A percentile compares a stretch with the other conserved stretches of the same genome.
Evolutionary conservation across 148 eudicot species (phyloP).

Genomic region (Amaranthus palmeri): DNA sequence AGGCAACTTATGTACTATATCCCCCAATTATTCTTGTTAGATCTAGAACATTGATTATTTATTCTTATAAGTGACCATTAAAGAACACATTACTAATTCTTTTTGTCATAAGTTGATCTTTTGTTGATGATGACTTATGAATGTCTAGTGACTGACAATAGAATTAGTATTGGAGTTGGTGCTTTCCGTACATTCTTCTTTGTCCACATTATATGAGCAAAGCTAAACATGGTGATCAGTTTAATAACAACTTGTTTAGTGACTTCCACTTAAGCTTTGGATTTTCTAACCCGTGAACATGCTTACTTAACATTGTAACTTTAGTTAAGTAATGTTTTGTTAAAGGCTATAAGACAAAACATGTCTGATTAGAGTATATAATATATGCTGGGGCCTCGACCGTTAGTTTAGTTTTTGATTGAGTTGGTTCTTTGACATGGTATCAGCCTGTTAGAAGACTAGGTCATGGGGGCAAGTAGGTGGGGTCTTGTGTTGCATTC

Average conservation of each 20-base stretch:
- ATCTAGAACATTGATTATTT: background rate
- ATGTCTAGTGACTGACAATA: constrained; percentile 12
- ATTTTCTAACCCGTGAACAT: constrained; percentile 19
- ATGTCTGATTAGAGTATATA: background rate
- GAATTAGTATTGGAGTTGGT: constrained; percentile 21
- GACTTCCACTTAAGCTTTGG: constrained; percentile 21
- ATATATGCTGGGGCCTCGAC: too few relatives aligned
- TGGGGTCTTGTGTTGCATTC: too few relatives aligned
- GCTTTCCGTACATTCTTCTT: constrained; percentile 21
- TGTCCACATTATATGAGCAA: too few relatives aligned
- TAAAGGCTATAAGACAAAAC: constrained; percentile 8
- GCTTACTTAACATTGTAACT: background rate
- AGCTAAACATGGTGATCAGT: background rate
- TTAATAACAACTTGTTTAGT: constrained; percentile 23
- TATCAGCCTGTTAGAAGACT: too few relatives aligned
- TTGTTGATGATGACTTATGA: constrained; percentile 4
- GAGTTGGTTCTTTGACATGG: too few relatives aligned
- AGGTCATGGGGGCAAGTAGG: too few relatives aligned
- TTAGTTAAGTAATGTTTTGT: background rate
- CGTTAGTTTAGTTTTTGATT: too few relatives aligned
- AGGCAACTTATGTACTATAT: constrained; percentile 11
- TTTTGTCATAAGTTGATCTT: too few relatives aligned
- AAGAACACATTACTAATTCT: too few relatives aligned
- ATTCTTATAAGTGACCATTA: constrained; percentile 5
- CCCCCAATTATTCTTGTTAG: constrained; percentile 10